A percentile compares a stretch with the other conserved stretches of the same genome.
These are phyloP conservation scores for Caulochytrium protostelioides DNA, from an alignment of 371 early-diverging fungal genomes.

Conservation along the genomic window DNA sequence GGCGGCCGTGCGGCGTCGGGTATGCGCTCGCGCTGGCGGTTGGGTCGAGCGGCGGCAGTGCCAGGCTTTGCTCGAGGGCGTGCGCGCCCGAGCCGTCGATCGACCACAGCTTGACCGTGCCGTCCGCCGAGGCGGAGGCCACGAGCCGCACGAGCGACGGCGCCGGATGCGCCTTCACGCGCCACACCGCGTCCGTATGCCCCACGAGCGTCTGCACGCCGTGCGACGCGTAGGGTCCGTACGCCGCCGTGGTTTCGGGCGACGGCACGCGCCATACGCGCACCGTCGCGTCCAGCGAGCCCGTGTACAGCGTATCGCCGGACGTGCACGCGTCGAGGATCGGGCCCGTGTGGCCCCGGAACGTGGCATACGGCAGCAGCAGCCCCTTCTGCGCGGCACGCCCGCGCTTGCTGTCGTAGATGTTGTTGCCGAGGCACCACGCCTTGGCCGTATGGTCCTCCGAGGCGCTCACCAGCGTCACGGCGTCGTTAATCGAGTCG, in stretches of 20 bases:
- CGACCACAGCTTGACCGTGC: slow-evolving; percentile 63
- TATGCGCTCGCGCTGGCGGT: no score
- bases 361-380: slow-evolving; percentile 47
- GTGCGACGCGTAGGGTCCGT: slow-evolving; percentile 15
- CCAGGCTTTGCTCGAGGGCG: slow-evolving; percentile 3
- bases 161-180: slow-evolving; percentile 42
- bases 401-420: slow-evolving; percentile 3
- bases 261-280: slow-evolving; percentile 50
- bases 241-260: slow-evolving; percentile 23
- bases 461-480: slow-evolving; percentile 47
- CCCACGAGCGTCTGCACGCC: slow-evolving; percentile 40
- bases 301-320: slow-evolving; percentile 31
- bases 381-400: slow-evolving; percentile 20
- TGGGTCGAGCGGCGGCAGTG: no score
- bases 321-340: no score
- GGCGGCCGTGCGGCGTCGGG: no score
- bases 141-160: slow-evolving; percentile 16
- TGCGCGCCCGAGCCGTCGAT: not conserved
- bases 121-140: slow-evolving; percentile 60
- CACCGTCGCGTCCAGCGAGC: slow-evolving; percentile 51
- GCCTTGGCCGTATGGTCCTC: slow-evolving; percentile 67
- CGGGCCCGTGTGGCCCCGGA: slow-evolving; percentile 53
- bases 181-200: slow-evolving; percentile 73
- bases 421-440: slow-evolving; percentile 32
- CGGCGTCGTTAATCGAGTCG: slow-evolving; percentile 31